Percentiles rank a stretch among this genome's conserved stretches.
Conservation (phyloP, 2,329 filamentous ascomycete species). For the Ilyonectria robusta region DNA sequence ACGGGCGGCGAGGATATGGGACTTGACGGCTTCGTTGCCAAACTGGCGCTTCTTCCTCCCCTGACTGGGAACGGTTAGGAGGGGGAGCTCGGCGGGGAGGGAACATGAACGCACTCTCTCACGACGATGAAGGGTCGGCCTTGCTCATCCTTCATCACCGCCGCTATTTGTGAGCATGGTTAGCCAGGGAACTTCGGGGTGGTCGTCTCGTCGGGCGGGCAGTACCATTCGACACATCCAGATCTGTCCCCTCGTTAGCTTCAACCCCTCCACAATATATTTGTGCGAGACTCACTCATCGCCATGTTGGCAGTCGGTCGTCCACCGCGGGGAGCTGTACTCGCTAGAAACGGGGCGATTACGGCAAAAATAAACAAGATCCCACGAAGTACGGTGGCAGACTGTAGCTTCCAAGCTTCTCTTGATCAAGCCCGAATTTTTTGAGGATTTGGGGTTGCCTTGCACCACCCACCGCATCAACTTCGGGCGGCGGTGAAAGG, state of each 20-base stretch:
- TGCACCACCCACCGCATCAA: conserved; percentile 43
- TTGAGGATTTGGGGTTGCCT: conserved; percentile 51
- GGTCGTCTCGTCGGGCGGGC: conserved; percentile 28
- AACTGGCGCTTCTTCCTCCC: conserved; percentile 98
- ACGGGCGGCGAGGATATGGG: conserved; percentile 95
- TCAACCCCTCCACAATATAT: conserved; percentile 43
- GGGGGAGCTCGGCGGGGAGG: conserved; percentile 23
- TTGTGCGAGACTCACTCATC: conserved; percentile 54
- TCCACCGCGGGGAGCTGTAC: conserved; percentile 48
- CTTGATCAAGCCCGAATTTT: conserved; percentile 52
- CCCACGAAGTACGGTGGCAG: conserved; percentile 46
- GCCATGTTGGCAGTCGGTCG: conserved; percentile 53
- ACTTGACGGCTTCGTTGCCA: conserved; percentile 97
- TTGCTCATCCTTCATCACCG: conserved; percentile 95
- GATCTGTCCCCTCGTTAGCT: conserved; percentile 70
- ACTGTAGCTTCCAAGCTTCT: conserved; percentile 50
- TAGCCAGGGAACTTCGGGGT: conserved; percentile 34
- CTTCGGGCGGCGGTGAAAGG: conserved; percentile 52
- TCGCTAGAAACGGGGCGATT: conserved; percentile 41
- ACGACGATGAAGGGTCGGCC: conserved; percentile 98
- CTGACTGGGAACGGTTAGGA: conserved; percentile 71
- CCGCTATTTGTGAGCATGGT: conserved; percentile 60
- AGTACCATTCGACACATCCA: conserved; percentile 87
- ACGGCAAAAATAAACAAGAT: conserved; percentile 41
- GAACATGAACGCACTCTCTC: conserved; percentile 81